A percentile compares a stretch with the other conserved stretches of the same genome.
phyloP scores from a whole-genome alignment of 2,329 filamentous ascomycete genomes.

The Seiridium unicorne region DNA sequence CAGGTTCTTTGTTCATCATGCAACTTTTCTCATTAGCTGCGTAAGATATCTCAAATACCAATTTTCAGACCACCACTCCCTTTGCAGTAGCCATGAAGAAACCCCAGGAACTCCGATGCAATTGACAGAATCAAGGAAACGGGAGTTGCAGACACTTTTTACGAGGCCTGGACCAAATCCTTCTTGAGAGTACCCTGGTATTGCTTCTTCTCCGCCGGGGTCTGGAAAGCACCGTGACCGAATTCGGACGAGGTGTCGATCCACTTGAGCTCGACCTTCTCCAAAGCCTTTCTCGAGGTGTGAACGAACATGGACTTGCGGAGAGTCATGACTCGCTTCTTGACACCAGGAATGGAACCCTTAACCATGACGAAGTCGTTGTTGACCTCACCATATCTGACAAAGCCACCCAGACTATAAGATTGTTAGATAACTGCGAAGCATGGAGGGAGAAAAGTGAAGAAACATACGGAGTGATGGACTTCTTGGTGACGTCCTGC shows the following conservation, averaged over 20 bases:
- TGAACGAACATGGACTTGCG: conserved; percentile 98
- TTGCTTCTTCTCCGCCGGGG: conserved; percentile 93
- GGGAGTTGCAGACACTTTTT: conserved; percentile 35
- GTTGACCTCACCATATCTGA: conserved; percentile 98
- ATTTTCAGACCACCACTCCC: conserved; percentile 29
- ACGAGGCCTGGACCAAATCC: conserved; percentile 63
- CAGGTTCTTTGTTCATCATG: conserved; percentile 26
- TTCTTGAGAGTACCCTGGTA: conserved; percentile 99
- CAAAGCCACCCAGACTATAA: conserved; percentile 91
- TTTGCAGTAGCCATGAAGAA: conserved; percentile 29
- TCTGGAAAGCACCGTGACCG: conserved; percentile 99
- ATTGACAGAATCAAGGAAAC: conserved; percentile 46
- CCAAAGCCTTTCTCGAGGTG: conserved; percentile 90
- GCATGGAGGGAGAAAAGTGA: neutral
- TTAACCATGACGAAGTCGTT: conserved; percentile 99
- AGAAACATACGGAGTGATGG: conserved; percentile 91
- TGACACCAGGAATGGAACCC: conserved; percentile 94
- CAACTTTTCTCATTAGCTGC: conserved; percentile 32
- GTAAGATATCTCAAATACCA: conserved; percentile 23
- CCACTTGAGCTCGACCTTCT: conserved; percentile 99
- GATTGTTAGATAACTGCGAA: neutral
- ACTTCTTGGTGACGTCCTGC: conserved; percentile 97
- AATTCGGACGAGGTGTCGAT: conserved; percentile 99
- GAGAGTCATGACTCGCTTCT: conserved; percentile 99
- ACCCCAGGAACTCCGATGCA: conserved; percentile 56